These are phyloP conservation scores for Stephanodiscus minutulus DNA, from an alignment of 108 stramenopile species.

Conservation along the genomic window DNA sequence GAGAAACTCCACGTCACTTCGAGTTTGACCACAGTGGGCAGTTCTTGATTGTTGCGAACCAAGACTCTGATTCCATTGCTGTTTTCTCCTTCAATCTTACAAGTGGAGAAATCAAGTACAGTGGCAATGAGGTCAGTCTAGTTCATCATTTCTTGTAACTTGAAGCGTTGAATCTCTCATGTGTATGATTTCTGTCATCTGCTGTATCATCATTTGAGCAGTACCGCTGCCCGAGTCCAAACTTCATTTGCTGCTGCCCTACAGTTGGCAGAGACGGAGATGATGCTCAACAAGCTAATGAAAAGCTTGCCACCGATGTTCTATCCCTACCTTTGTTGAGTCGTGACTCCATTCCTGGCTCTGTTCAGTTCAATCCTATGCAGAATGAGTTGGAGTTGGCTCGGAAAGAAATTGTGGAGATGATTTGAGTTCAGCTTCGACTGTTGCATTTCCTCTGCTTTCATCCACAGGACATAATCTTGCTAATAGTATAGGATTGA, in stretches of 20 bases:
- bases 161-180: background rate
- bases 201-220: background rate
- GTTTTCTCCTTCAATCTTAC: slow-evolving; percentile 88
- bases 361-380: slow-evolving; percentile 26
- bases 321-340: background rate
- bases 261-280: slow-evolving; percentile 40
- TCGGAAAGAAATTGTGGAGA: slow-evolving; percentile 36
- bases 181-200: background rate
- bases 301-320: background rate
- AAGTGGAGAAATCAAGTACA: slow-evolving; percentile 86
- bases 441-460: too few species aligned
- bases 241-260: slow-evolving; percentile 91
- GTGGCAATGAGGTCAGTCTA: slow-evolving; percentile 67
- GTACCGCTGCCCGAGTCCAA: slow-evolving; percentile 90
- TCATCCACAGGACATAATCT: too few species aligned
- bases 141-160: background rate
- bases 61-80: slow-evolving; percentile 89
- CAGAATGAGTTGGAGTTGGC: slow-evolving; percentile 39
- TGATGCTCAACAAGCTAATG: slow-evolving; percentile 20
- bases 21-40: slow-evolving; percentile 91
- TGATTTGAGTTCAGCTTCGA: slow-evolving; percentile 15
- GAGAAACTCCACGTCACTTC: slow-evolving; percentile 93
- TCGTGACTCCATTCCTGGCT: slow-evolving; percentile 24
- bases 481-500: too few species aligned
- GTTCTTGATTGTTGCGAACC: slow-evolving; percentile 92